phyloP scores from a whole-genome alignment of 495 filamentous ascomycete genomes.

The Tuber brumale region DNA sequence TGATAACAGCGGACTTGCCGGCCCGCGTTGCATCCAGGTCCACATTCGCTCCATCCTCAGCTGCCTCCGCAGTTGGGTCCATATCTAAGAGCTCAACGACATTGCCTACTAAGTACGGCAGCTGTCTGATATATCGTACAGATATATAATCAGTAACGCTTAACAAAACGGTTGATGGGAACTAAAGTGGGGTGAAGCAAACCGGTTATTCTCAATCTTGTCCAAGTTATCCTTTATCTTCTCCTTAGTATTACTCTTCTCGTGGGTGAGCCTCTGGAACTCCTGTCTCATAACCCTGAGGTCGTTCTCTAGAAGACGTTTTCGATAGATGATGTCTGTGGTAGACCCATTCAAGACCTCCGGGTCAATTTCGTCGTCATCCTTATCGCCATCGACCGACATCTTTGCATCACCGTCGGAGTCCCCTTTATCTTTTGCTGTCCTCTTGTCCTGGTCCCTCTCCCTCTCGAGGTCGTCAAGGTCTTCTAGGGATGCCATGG shows the following conservation, averaged over 20 bases:
- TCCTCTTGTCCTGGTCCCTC: slow-evolving; percentile 64
- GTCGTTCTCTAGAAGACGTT: slow-evolving; percentile 90
- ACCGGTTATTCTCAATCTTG: slow-evolving; percentile 99
- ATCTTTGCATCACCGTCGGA: slow-evolving; percentile 76
- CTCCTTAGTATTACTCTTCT: slow-evolving; percentile 89
- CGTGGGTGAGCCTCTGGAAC: slow-evolving; percentile 84
- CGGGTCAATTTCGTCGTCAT: slow-evolving; percentile 76
- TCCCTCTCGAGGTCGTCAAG: slow-evolving; percentile 65
- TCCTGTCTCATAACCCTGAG: slow-evolving; percentile 98
- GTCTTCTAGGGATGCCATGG: slow-evolving; percentile 82
- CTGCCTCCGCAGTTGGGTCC: slow-evolving; percentile 90
- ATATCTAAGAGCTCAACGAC: slow-evolving; percentile 95
- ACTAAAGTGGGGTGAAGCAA: slow-evolving; percentile 38
- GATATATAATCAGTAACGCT: slow-evolving; percentile 7
- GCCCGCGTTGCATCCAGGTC: slow-evolving; percentile 95
- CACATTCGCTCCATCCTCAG: slow-evolving; percentile 96
- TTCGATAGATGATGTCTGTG: slow-evolving; percentile 81
- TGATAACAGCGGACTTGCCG: slow-evolving; percentile 98
- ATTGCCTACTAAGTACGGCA: slow-evolving; percentile 96
- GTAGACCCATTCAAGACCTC: slow-evolving; percentile 88
- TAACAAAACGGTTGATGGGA: slow-evolving; percentile 6
- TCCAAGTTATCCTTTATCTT: slow-evolving; percentile 99
- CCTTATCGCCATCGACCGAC: slow-evolving; percentile 68
- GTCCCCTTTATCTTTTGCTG: slow-evolving; percentile 54
- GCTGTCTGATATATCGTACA: slow-evolving; percentile 57